Evolutionary conservation across 805 yeast genomes (phyloP).

Genomic region (Wickerhamiella shivajii): DNA sequence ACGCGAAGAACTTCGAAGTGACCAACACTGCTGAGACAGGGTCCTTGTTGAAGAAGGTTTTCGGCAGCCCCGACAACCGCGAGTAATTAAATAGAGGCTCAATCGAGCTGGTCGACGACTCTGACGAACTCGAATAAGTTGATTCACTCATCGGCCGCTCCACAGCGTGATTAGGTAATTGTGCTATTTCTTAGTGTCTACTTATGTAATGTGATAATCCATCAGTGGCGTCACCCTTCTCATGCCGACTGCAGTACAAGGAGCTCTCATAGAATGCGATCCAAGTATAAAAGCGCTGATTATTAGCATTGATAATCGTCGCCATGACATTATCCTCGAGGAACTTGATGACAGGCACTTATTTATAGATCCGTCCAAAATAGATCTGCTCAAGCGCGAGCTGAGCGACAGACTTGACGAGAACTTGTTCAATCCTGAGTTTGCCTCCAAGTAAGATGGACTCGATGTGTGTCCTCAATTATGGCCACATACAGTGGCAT

Average conservation of each 20-base stretch:
- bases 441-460: too few relatives aligned
- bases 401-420: constrained; percentile 61
- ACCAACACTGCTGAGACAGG: constrained; percentile 60
- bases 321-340: constrained; percentile 57
- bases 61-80: constrained; percentile 52
- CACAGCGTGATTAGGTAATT: too few relatives aligned
- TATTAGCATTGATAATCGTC: constrained; percentile 60
- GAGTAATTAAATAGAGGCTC: constrained; percentile 63
- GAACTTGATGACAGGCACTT: constrained; percentile 89
- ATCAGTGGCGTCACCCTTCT: constrained; percentile 22
- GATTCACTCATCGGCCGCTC: too few relatives aligned
- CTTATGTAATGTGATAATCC: too few relatives aligned
- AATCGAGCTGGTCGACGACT: constrained; percentile 20
- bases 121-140: too few relatives aligned
- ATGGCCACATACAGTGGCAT: too few relatives aligned
- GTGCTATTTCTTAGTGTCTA: too few relatives aligned
- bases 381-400: constrained; percentile 62
- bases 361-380: constrained; percentile 62
- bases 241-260: constrained; percentile 20
- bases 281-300: constrained; percentile 86
- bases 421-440: constrained; percentile 81
- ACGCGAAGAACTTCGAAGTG: constrained; percentile 46
- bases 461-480: too few relatives aligned
- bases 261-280: constrained; percentile 41
- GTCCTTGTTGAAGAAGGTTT: constrained; percentile 56